Evolutionary conservation across 2,329 filamentous ascomycete species (phyloP).

Genomic region (Clonostachys chloroleuca): DNA sequence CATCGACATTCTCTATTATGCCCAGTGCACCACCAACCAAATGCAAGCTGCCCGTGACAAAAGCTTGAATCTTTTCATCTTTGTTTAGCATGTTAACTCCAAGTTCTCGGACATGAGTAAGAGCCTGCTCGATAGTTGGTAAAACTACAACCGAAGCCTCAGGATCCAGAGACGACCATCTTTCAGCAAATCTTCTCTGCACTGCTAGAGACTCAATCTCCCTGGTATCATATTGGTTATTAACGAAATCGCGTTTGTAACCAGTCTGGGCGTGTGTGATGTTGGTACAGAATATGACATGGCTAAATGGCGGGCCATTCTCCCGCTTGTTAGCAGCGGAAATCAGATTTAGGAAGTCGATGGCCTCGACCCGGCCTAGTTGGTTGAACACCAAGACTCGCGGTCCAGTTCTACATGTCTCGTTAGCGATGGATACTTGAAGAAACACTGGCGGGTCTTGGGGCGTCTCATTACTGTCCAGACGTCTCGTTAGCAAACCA

Average conservation of each 20-base stretch:
- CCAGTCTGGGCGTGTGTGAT: conserved; percentile 47
- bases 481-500: conserved; percentile 68
- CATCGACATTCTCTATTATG: conserved; percentile 38
- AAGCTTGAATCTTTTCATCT: conserved; percentile 17
- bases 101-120: conserved; percentile 37
- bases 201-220: conserved; percentile 46
- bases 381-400: conserved; percentile 85
- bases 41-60: conserved; percentile 83
- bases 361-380: conserved; percentile 50
- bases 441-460: not conserved
- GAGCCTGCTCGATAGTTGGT: conserved; percentile 51
- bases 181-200: conserved; percentile 47
- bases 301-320: conserved; percentile 49
- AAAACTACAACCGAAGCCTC: conserved; percentile 37
- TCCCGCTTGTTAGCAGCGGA: conserved; percentile 24
- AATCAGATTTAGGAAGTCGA: conserved; percentile 48
- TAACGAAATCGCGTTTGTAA: conserved; percentile 55
- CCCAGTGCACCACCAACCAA: conserved; percentile 76
- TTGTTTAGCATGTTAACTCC: conserved; percentile 3
- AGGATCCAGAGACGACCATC: conserved; percentile 43
- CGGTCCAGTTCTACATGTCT: conserved; percentile 22
- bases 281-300: conserved; percentile 82
- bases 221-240: conserved; percentile 45
- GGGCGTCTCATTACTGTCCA: conserved; percentile 13
- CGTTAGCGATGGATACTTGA: not conserved